Evolutionary conservation across 768 basidiomycete genomes (phyloP).

Genomic region (Dacryopinax primogenitus): DNA sequence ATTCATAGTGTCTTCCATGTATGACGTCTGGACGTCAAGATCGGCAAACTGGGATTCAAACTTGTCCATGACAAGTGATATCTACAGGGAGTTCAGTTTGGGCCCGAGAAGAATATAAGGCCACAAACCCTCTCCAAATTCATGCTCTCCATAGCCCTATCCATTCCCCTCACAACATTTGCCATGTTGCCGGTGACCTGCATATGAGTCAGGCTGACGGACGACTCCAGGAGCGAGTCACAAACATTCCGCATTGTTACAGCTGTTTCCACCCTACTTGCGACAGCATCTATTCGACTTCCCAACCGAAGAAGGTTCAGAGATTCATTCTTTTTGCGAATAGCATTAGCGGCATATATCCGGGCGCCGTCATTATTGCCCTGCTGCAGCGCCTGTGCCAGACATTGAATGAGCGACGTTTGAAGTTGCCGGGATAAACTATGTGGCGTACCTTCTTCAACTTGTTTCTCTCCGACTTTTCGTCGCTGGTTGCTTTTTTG

Average conservation of each 20-base stretch:
- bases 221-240: not conserved
- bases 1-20: slow-evolving; percentile 96
- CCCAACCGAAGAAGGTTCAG: slow-evolving; percentile 82
- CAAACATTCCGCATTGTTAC: slow-evolving; percentile 70
- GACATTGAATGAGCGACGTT: not conserved
- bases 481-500: slow-evolving; percentile 95
- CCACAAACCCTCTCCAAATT: slow-evolving; percentile 80
- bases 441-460: slow-evolving; percentile 68
- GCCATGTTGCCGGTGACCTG: slow-evolving; percentile 93
- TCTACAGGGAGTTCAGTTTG: slow-evolving; percentile 37
- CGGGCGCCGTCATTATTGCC: slow-evolving; percentile 93
- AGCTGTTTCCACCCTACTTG: slow-evolving; percentile 92
- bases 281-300: slow-evolving; percentile 91
- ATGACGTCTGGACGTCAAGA: slow-evolving; percentile 92
- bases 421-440: not conserved
- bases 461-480: slow-evolving; percentile 71
- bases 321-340: slow-evolving; percentile 92
- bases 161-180: slow-evolving; percentile 93
- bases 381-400: slow-evolving; percentile 73
- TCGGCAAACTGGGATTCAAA: slow-evolving; percentile 95
- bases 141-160: slow-evolving; percentile 98
- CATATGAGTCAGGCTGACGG: slow-evolving; percentile 17
- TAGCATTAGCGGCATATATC: slow-evolving; percentile 96
- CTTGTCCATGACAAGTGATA: slow-evolving; percentile 97
- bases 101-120: not conserved